A percentile compares a stretch with the other conserved stretches of the same genome.
phyloP scores from a whole-genome alignment of 1,139 yeast genomes.

The Candida gigantensis region DNA sequence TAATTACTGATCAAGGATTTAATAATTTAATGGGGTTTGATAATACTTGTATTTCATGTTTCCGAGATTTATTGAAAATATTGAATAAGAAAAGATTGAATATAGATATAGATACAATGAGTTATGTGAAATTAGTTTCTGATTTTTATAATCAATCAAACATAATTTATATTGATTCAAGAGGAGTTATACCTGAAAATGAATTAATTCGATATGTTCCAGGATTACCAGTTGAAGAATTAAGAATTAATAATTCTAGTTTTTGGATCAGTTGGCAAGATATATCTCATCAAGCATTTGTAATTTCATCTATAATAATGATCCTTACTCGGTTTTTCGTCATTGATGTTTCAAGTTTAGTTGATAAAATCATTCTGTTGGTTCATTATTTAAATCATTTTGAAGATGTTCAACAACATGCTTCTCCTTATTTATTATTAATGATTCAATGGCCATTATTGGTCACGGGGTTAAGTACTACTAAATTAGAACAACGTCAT shows the following conservation, averaged over 20 bases:
- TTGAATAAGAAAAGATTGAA: conserved; percentile 35
- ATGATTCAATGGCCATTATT: conserved; percentile 59
- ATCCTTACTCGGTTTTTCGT: conserved; percentile 28
- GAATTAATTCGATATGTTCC: conserved; percentile 12
- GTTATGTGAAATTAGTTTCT: conserved; percentile 24
- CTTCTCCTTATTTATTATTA: conserved; percentile 25
- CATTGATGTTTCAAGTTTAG: conserved; percentile 29
- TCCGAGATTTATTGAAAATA: conserved; percentile 51
- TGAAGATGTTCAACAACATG: conserved; percentile 24
- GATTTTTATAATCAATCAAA: conserved; percentile 21
- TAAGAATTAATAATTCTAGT: conserved; percentile 10
- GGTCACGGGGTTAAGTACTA: conserved; percentile 54
- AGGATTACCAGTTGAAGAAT: conserved; percentile 17
- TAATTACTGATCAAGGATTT: conserved; percentile 46
- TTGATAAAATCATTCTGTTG: conserved; percentile 24
- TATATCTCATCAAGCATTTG: conserved; percentile 31
- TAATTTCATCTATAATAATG: conserved; percentile 26
- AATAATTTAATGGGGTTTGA: conserved; percentile 58
- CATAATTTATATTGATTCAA: conserved; percentile 11
- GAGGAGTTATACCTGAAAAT: conserved; percentile 12
- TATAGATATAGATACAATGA: conserved; percentile 12
- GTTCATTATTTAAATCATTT: conserved; percentile 20
- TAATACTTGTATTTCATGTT: conserved; percentile 44
- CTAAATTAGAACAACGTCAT: conserved; percentile 39
- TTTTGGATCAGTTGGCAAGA: conserved; percentile 35